phyloP scores from a whole-genome alignment of 139 green algal genomes.

The Chlorella sp. region DNA sequence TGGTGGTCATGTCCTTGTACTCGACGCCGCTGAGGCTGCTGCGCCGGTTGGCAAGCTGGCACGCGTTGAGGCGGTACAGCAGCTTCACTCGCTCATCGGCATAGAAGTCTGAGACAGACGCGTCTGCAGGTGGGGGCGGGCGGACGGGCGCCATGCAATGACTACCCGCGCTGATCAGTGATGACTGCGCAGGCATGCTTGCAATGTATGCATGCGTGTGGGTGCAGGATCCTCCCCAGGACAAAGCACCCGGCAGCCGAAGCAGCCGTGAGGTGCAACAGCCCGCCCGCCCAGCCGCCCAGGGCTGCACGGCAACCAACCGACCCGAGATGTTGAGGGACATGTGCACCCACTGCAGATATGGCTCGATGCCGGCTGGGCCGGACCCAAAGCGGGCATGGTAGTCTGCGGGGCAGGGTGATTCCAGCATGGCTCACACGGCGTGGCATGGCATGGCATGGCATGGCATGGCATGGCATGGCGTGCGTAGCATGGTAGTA shows the following conservation, averaged over 20 bases:
- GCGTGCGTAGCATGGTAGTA: too few species aligned
- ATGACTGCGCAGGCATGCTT: too few species aligned
- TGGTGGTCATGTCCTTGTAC: conserved; percentile 49
- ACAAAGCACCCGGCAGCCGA: too few species aligned
- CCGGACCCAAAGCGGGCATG: background rate
- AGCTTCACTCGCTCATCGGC: conserved; percentile 25
- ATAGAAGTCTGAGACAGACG: conserved; percentile 11
- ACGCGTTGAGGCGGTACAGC: conserved; percentile 40
- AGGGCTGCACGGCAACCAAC: too few species aligned
- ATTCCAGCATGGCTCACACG: too few species aligned
- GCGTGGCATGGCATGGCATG: too few species aligned
- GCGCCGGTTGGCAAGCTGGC: conserved; percentile 13
- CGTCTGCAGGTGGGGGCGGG: background rate
- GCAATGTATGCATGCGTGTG: too few species aligned
- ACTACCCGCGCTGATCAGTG: too few species aligned
- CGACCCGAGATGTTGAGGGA: conserved; percentile 7
- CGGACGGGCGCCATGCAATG: background rate
- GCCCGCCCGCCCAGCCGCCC: too few species aligned
- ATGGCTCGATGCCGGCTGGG: conserved; percentile 3
- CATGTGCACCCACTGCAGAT: background rate
- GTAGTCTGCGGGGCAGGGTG: background rate
- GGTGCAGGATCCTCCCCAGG: too few species aligned
- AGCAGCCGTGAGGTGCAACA: too few species aligned
- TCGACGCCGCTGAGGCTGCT: conserved; percentile 27
- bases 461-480: too few species aligned